Base-by-base conservation (phyloP, 306 rosid species). In the Fragaria ananassa region DNA sequence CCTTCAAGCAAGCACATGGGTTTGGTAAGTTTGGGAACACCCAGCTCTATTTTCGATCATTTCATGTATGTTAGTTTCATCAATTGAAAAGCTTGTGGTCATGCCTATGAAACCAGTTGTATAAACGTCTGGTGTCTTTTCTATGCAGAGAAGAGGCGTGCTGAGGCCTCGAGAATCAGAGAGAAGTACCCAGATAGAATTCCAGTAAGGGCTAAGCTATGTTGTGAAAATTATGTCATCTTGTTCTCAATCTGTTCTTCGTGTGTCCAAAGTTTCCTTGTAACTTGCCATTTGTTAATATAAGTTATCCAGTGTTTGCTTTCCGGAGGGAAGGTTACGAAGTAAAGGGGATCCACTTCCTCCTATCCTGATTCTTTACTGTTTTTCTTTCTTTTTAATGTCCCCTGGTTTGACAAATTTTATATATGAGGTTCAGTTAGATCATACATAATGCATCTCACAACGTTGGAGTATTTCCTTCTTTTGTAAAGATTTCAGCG, bases 121-220 rank as follows among this genome's bases (percentile, higher is more conserved):
- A 14, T 71, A 50, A 77, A 23, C 12, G 4, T 56, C 2, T 41
- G 14, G 11, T 42, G 35, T 37, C 37, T 25, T 60, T 18, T 51
- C 8, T 67, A 49, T 41, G 79, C 86, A 88, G 91, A 88, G 71
- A 83, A 83, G 81, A 78, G 91, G 80, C 82, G 72, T 14, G 87
- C 89, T 29, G 91, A 88, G 82, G 86, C 86, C 34, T 69, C 80
- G 39, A 76, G 86, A 70, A 82, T 82, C 51, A 82, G 86, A 69
- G 84, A 76, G 23, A 82, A 85, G 67, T 85, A 85, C 70, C 84
- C 86, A 15, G 89, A 88, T 60, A 85, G 89, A 79, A 88, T 88
- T 80, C 91, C 89, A 4, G 91, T 88, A 67, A 85, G 89, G 78
- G 77, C 47, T 66, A 47, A 23, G 50, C 68, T 37, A 14, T 60